phyloP scores from a whole-genome alignment of 2,329 filamentous ascomycete species.

The Eurotiales sp. region DNA sequence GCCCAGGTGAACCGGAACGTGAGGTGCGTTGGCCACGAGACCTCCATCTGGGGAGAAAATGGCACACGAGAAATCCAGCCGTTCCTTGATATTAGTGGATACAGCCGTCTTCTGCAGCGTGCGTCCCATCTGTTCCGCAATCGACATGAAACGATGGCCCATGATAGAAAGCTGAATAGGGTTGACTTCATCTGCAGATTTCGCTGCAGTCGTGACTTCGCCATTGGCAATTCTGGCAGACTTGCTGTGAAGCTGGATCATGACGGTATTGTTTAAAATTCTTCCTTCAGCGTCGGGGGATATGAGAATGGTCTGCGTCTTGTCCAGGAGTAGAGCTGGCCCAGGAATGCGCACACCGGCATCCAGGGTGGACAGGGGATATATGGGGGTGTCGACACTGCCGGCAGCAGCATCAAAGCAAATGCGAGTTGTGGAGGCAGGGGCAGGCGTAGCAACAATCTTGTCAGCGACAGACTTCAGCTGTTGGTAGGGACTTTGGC shows the following conservation, averaged over 20 bases:
- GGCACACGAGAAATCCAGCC: constrained; percentile 73
- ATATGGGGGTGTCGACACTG: constrained; percentile 81
- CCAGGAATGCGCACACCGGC: constrained; percentile 71
- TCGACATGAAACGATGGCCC: constrained; percentile 78
- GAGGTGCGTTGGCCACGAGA: constrained; percentile 71
- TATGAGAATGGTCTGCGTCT: constrained; percentile 73
- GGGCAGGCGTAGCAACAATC: too few species aligned
- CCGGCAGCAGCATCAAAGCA: background rate
- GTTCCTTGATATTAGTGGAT: constrained; percentile 73
- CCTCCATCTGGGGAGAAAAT: constrained; percentile 69
- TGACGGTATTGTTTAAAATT: constrained; percentile 73
- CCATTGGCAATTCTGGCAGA: too few species aligned
- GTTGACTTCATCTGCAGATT: constrained; percentile 62
- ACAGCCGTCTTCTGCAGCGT: constrained; percentile 76
- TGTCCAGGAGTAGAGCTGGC: constrained; percentile 76
- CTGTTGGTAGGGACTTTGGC: too few species aligned
- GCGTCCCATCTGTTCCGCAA: constrained; percentile 79
- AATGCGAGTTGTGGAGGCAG: too few species aligned
- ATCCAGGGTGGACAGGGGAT: constrained; percentile 66
- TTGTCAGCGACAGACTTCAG: too few species aligned
- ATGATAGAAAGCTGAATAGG: constrained; percentile 77
- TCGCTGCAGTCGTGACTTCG: too few species aligned
- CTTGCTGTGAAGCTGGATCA: constrained; percentile 47
- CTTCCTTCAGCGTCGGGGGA: constrained; percentile 73
- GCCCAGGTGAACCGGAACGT: constrained; percentile 67